Percentiles rank a stretch among this genome's conserved stretches.
Evolutionary conservation across 441 rosid species (phyloP).

Genomic region (Mallotus japonicus): DNA sequence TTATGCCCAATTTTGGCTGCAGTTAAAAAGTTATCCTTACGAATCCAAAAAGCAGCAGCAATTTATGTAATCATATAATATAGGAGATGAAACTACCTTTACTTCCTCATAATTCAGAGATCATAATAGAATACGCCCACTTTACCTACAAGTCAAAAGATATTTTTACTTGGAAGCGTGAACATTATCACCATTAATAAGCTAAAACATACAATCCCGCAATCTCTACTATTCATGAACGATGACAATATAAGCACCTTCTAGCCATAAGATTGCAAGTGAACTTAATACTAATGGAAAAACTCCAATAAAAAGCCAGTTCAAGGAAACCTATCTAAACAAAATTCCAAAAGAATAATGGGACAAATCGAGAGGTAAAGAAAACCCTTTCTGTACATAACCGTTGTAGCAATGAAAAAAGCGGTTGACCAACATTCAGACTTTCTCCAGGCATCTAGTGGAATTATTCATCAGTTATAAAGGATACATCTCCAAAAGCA

Average conservation of each 20-base stretch:
- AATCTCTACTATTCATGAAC: constrained; percentile 29
- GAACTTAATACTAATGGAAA: constrained; percentile 17
- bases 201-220: constrained; percentile 40
- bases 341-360: not conserved
- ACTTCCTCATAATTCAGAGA: constrained; percentile 97
- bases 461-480: not conserved
- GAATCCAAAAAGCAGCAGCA: constrained; percentile 39
- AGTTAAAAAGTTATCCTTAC: constrained; percentile 27
- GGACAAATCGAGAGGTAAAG: not conserved
- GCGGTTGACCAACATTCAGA: constrained; percentile 13
- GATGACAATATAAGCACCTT: constrained; percentile 15
- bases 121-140: constrained; percentile 92
- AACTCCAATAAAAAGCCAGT: constrained; percentile 10
- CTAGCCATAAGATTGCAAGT: constrained; percentile 22
- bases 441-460: not conserved
- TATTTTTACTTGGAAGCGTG: constrained; percentile 78
- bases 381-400: constrained; percentile 1
- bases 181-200: constrained; percentile 57
- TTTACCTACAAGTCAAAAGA: constrained; percentile 98
- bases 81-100: constrained; percentile 94
- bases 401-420: not conserved
- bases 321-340: constrained; percentile 2
- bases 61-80: constrained; percentile 38
- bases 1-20: constrained; percentile 16
- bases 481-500: not conserved